Conservation (phyloP, 2,329 filamentous ascomycete species). For the Ophiostoma himal-ulmi region DNA sequence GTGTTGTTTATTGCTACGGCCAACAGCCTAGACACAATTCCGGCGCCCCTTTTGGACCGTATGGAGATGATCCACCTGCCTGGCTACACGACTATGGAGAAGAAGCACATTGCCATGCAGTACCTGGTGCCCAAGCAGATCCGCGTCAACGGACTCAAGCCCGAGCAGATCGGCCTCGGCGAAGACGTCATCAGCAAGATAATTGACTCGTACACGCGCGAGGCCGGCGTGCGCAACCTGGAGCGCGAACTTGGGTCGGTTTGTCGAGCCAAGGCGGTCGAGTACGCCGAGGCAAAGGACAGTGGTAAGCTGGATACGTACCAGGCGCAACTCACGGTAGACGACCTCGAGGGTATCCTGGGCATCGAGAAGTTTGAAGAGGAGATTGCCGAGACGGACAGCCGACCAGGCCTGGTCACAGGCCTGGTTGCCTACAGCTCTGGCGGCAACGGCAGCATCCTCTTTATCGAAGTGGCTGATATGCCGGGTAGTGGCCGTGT, state of each 20-base stretch:
- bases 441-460: slow-evolving; percentile 87
- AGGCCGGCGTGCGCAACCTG: slow-evolving; percentile 90
- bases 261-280: slow-evolving; percentile 89
- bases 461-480: slow-evolving; percentile 97
- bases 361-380: slow-evolving; percentile 93
- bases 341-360: slow-evolving; percentile 83
- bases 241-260: slow-evolving; percentile 94
- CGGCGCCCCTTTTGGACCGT: slow-evolving; percentile 84
- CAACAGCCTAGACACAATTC: slow-evolving; percentile 91
- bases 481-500: slow-evolving; percentile 92
- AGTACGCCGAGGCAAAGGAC: slow-evolving; percentile 87
- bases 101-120: slow-evolving; percentile 85
- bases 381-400: slow-evolving; percentile 82
- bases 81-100: slow-evolving; percentile 95
- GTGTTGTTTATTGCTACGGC: slow-evolving; percentile 97
- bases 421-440: slow-evolving; percentile 91
- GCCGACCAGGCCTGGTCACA: slow-evolving; percentile 86
- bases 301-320: slow-evolving; percentile 62
- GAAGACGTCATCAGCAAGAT: slow-evolving; percentile 89
- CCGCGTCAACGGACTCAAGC: slow-evolving; percentile 74
- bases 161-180: slow-evolving; percentile 68
- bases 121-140: slow-evolving; percentile 98
- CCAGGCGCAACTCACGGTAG: slow-evolving; percentile 63
- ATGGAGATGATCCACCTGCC: slow-evolving; percentile 95
- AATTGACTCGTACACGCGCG: slow-evolving; percentile 92